A percentile compares a stretch with the other conserved stretches of the same genome.
Conservation (phyloP, 2,329 filamentous ascomycete genomes). For the Drechmeria coniospora region DNA sequence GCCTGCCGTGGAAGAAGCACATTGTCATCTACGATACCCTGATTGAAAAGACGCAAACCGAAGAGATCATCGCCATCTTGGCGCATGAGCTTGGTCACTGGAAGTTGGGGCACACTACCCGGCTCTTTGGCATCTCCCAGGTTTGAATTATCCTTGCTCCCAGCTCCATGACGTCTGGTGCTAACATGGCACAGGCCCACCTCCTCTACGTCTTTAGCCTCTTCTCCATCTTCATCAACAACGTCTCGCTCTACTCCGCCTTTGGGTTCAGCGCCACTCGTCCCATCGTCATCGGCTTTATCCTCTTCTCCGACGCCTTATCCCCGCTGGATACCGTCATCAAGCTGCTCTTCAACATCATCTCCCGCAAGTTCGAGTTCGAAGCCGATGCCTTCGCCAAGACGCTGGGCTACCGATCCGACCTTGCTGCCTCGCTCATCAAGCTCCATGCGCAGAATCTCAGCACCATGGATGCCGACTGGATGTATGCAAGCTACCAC, state of each 20-base stretch:
- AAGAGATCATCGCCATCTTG: conserved; percentile 88
- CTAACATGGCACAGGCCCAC: conserved; percentile 45
- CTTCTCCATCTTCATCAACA: conserved; percentile 96
- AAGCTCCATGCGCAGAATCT: conserved; percentile 98
- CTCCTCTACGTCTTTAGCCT: conserved; percentile 94
- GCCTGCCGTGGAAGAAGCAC: conserved; percentile 98
- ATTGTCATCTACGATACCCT: conserved; percentile 98
- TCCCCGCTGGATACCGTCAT: conserved; percentile 88
- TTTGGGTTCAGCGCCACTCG: conserved; percentile 77
- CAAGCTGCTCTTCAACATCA: conserved; percentile 89
- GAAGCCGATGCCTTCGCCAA: conserved; percentile 86
- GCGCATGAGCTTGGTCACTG: conserved; percentile 96
- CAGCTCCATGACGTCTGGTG: background rate
- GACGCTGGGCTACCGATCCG: conserved; percentile 64
- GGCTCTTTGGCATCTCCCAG: conserved; percentile 74
- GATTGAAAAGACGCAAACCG: conserved; percentile 82
- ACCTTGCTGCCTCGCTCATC: conserved; percentile 78
- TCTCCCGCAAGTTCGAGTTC: conserved; percentile 91
- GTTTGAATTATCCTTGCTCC: conserved; percentile 24
- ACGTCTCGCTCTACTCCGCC: conserved; percentile 73
- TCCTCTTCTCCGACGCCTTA: conserved; percentile 93
- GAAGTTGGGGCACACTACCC: conserved; percentile 89
- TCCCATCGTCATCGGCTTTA: conserved; percentile 93
- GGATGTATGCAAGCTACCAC: conserved; percentile 96
- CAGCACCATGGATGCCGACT: conserved; percentile 96